A percentile compares a stretch with the other conserved stretches of the same genome.
Evolutionary conservation across 2,329 filamentous ascomycete genomes (phyloP).

Genomic region (Cladorrhinum sp.): DNA sequence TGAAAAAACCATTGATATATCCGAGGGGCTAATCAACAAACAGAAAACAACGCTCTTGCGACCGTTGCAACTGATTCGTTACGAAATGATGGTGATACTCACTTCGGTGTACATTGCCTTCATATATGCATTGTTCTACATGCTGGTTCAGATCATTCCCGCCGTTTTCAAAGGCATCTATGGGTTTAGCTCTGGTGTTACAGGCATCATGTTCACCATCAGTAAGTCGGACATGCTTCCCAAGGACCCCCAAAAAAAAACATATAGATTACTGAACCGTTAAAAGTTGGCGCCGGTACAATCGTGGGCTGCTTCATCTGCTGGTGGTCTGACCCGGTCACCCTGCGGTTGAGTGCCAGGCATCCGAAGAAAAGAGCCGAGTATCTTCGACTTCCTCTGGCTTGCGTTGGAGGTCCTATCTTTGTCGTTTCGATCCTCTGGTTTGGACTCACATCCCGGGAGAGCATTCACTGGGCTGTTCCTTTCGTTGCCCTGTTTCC

Average conservation of each 20-base stretch:
- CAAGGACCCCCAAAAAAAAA: neutral
- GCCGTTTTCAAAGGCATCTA: slow-evolving; percentile 31
- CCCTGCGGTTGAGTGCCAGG: slow-evolving; percentile 20
- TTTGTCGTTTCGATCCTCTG: slow-evolving; percentile 30
- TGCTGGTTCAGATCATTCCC: slow-evolving; percentile 29
- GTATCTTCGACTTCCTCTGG: slow-evolving; percentile 31
- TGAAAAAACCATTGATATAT: too few species aligned
- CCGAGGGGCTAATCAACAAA: neutral
- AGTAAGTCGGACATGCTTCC: slow-evolving; percentile 13
- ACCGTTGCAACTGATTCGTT: slow-evolving; percentile 31
- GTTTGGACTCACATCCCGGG: slow-evolving; percentile 29
- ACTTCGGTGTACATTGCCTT: slow-evolving; percentile 33
- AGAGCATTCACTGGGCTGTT: slow-evolving; percentile 29
- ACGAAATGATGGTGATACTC: slow-evolving; percentile 32
- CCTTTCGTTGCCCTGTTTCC: slow-evolving; percentile 28
- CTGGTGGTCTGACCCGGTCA: slow-evolving; percentile 25
- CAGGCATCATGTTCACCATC: slow-evolving; percentile 27
- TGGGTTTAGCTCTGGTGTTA: slow-evolving; percentile 29
- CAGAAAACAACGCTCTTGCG: slow-evolving; percentile 31
- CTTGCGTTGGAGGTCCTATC: slow-evolving; percentile 27
- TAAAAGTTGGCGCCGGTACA: slow-evolving; percentile 27
- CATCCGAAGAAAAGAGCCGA: slow-evolving; percentile 27
- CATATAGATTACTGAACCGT: neutral
- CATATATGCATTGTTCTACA: slow-evolving; percentile 35
- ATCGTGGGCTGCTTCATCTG: slow-evolving; percentile 22